Evolutionary conservation across 2,329 filamentous ascomycete species (phyloP).

Genomic region (Colletotrichum aenigma): DNA sequence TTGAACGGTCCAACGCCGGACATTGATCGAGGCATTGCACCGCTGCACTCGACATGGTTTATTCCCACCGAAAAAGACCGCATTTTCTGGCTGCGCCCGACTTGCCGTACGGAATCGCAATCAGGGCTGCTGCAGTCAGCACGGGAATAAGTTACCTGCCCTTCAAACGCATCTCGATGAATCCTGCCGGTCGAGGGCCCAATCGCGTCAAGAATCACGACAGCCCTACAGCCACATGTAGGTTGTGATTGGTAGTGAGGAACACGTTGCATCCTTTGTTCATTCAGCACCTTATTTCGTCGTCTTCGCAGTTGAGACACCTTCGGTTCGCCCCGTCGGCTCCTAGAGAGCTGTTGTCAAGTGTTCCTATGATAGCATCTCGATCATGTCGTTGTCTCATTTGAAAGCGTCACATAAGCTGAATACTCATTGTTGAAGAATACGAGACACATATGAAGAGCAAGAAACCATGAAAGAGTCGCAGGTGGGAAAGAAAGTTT

Average conservation of each 20-base stretch:
- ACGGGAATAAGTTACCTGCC: not conserved
- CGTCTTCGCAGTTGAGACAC: not conserved
- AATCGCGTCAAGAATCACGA: rapidly evolving
- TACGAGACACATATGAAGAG: not conserved
- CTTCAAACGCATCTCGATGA: not conserved
- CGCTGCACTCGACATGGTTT: not conserved
- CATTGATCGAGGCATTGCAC: not conserved
- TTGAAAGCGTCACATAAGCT: not conserved
- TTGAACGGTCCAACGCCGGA: not conserved
- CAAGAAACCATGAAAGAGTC: not conserved
- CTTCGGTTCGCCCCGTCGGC: not conserved
- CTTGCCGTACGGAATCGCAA: not conserved
- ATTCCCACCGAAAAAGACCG: not conserved
- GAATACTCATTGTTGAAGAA: rapidly evolving
- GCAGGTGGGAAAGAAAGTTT: not conserved
- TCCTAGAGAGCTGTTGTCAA: not conserved
- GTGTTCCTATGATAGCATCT: rapidly evolving
- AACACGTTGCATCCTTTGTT: not conserved
- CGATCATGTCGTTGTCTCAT: not conserved
- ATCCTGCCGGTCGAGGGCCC: not conserved
- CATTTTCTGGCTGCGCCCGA: not conserved
- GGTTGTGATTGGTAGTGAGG: not conserved
- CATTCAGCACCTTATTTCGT: not conserved
- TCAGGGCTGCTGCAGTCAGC: not conserved
- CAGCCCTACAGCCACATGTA: not conserved